Evolutionary conservation across 2,329 filamentous ascomycete genomes (phyloP).

Genomic region (Lachnellula hyalina): DNA sequence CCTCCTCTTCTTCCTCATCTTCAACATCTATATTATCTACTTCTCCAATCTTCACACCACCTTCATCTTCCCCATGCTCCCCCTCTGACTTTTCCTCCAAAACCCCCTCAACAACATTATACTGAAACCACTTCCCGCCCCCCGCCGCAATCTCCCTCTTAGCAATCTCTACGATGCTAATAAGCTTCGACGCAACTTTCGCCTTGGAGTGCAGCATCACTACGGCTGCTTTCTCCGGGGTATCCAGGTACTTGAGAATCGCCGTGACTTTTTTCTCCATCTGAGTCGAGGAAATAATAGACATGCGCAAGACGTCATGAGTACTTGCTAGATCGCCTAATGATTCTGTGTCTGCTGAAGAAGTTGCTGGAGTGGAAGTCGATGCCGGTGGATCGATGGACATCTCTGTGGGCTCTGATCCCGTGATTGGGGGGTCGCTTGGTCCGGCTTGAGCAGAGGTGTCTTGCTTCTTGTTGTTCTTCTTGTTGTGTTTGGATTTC

Average conservation of each 20-base stretch:
- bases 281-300: slow-evolving; percentile 54
- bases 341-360: slow-evolving; percentile 33
- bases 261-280: slow-evolving; percentile 39
- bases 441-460: not conserved
- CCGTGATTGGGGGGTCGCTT: not conserved
- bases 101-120: slow-evolving; percentile 28
- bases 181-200: slow-evolving; percentile 52
- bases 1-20: slow-evolving; percentile 37
- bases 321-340: slow-evolving; percentile 15
- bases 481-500: not conserved
- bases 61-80: slow-evolving; percentile 35
- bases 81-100: slow-evolving; percentile 7
- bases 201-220: slow-evolving; percentile 36
- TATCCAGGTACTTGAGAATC: slow-evolving; percentile 24
- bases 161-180: slow-evolving; percentile 62
- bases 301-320: slow-evolving; percentile 45
- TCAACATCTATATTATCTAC: slow-evolving; percentile 19
- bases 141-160: slow-evolving; percentile 49
- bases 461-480: not conserved
- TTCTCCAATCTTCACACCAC: slow-evolving; percentile 14
- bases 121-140: slow-evolving; percentile 38
- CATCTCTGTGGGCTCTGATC: not conserved
- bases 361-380: not conserved
- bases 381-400: slow-evolving; percentile 1
- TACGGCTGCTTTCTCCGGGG: slow-evolving; percentile 32